A percentile compares a stretch with the other conserved stretches of the same genome.
These are phyloP conservation scores for Tephrocybe sp. DNA, from an alignment of 768 basidiomycete species.

Conservation along the genomic window DNA sequence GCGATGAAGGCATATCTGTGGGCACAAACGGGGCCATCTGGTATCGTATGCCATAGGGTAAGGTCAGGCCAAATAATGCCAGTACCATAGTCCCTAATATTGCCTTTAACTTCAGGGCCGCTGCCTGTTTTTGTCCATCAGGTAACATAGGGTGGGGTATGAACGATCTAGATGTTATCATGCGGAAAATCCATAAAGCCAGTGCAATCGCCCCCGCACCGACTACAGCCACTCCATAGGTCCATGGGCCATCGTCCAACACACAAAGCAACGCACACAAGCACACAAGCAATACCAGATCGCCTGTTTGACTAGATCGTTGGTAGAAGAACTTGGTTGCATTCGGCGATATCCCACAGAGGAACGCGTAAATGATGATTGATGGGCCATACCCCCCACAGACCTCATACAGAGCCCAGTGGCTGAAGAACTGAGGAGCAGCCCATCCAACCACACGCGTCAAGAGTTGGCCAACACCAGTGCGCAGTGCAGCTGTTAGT, in stretches of 20 bases:
- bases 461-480: conserved; percentile 21
- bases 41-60: conserved; percentile 10
- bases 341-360: conserved; percentile 11
- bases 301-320: conserved; percentile 5
- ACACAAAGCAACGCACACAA: conserved; percentile 16
- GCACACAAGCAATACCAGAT: conserved; percentile 11
- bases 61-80: conserved; percentile 15
- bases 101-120: conserved; percentile 4
- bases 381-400: conserved; percentile 34
- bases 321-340: conserved; percentile 5
- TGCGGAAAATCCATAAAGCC: conserved; percentile 8
- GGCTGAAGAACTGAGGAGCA: conserved; percentile 34
- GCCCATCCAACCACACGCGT: conserved; percentile 32
- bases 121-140: conserved; percentile 8
- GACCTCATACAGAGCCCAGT: conserved; percentile 37
- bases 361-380: conserved; percentile 18
- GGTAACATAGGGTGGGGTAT: conserved; percentile 8
- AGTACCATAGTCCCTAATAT: conserved; percentile 19
- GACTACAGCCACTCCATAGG: conserved; percentile 28
- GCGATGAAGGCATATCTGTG: conserved; percentile 17
- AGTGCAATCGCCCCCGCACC: conserved; percentile 21
- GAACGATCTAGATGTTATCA: conserved; percentile 4
- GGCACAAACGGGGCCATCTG: conserved; percentile 2
- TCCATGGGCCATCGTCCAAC: conserved; percentile 38
- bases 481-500: conserved; percentile 21